A percentile compares a stretch with the other conserved stretches of the same genome.
Evolutionary conservation across 352 stramenopile genomes (phyloP).

Genomic region (Peronospora destructor): DNA sequence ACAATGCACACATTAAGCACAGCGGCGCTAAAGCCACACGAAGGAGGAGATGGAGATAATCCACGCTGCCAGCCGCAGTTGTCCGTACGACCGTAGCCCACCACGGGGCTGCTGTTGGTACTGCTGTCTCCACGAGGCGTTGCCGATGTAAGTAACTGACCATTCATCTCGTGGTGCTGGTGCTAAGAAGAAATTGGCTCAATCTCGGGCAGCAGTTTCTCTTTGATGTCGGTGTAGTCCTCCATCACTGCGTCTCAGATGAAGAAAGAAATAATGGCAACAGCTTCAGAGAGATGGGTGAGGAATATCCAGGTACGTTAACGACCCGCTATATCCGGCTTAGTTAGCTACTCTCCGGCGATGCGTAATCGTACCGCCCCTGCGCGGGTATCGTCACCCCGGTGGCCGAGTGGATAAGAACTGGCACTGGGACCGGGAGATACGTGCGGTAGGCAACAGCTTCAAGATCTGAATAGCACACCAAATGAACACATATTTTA

Average conservation of each 20-base stretch:
- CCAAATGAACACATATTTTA: background rate
- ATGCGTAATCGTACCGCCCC: too few relatives aligned
- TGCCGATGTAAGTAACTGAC: background rate
- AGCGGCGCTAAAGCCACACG: conserved; percentile 60
- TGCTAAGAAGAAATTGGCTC: conserved; percentile 12
- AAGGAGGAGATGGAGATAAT: conserved; percentile 73
- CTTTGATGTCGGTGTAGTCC: conserved; percentile 30
- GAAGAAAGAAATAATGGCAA: background rate
- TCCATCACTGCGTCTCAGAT: conserved; percentile 10
- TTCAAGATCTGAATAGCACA: background rate
- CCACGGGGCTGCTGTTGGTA: conserved; percentile 2
- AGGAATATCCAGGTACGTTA: too few relatives aligned
- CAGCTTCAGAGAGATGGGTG: too few relatives aligned
- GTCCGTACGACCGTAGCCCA: conserved; percentile 18
- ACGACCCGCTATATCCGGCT: too few relatives aligned
- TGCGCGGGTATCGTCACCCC: too few relatives aligned
- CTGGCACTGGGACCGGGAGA: too few relatives aligned
- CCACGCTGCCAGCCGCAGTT: conserved; percentile 47
- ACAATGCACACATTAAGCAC: conserved; percentile 81
- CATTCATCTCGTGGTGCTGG: conserved; percentile 17
- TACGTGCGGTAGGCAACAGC: too few relatives aligned
- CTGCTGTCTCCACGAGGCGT: background rate
- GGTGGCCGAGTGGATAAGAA: too few relatives aligned
- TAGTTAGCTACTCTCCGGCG: too few relatives aligned
- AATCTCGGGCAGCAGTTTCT: conserved; percentile 32